Evolutionary conservation across 345 rosid genomes (phyloP), one percentile per base, ranked within the genome.

Genomic region (Theobroma cacao): DNA sequence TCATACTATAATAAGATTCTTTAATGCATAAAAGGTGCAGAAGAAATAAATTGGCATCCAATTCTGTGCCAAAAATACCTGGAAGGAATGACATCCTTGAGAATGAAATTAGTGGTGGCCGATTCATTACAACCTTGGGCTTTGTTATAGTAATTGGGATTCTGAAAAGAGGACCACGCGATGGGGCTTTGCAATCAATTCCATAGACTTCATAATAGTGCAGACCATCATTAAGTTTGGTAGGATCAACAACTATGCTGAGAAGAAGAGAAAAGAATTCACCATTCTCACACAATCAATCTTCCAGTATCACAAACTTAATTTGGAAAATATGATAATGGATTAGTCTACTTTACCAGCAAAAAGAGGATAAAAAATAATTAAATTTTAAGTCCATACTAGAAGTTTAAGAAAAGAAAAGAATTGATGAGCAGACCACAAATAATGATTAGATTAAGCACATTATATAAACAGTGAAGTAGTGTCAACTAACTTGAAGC

Each of bases 171-270:
- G 95, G 90, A 68, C 99, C 99, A 67, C 94, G 95, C 94, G 92
- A 87, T 75, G 97, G 95, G 24, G 95, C 92, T 89, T 89, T 92
- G 89, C 95, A 94, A 84, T 96, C 99, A 89, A 94, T 81, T 48
- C 97, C 99, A 84, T 86, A 88, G 59, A 94, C 91, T 91, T 94
- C 98, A 85, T 83, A 91, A 82, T 94, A 96, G 81, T 92, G 98
- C 64, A 93, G 91, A 83, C 98, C 99, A 67, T 84, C 89, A 78
- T 79, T 84, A 53, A 94, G 92, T 85, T 82, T 92, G 77, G 94
- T 86, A 76, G 98, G 98, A 88, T 96, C 97, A 85, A 94, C 94
- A 74, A 96, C 92, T 66, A 96, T 89, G 79, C 98, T 94, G 98
- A 73, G 85, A 87, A 72, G 79, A 78, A 70, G 24, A 71, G 66